Conservation (phyloP, 495 filamentous ascomycete species). For the Aspergillus saccharolyticus region DNA sequence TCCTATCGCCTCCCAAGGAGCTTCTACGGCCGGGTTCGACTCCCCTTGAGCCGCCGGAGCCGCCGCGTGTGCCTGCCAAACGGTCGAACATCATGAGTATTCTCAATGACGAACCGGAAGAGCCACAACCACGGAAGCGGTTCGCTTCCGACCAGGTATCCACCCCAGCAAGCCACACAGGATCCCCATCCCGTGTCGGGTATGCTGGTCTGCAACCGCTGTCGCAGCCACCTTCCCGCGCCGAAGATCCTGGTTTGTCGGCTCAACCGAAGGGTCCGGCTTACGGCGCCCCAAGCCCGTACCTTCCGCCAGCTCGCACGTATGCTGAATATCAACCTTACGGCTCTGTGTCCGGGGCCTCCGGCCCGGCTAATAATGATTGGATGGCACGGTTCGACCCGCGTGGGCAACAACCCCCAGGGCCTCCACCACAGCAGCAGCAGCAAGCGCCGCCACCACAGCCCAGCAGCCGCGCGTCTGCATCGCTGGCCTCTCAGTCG, state of each 20-base stretch:
- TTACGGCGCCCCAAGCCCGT: slow-evolving; percentile 29
- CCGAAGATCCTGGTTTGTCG: slow-evolving; percentile 22
- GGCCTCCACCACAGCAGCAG: slow-evolving; percentile 23
- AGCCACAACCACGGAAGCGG: slow-evolving; percentile 50
- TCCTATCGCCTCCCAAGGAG: slow-evolving; percentile 42
- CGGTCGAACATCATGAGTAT: slow-evolving; percentile 57
- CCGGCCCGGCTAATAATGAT: slow-evolving; percentile 34
- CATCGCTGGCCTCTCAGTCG: slow-evolving; percentile 24
- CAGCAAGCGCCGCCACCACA: slow-evolving; percentile 23
- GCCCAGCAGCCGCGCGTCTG: slow-evolving; percentile 20
- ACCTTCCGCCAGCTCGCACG: slow-evolving; percentile 27
- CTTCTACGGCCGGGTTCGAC: slow-evolving; percentile 31
- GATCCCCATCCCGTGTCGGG: slow-evolving; percentile 25
- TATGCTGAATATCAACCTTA: slow-evolving; percentile 38
- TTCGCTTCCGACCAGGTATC: slow-evolving; percentile 37
- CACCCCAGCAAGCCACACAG: slow-evolving; percentile 13
- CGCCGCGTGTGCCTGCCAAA: slow-evolving; percentile 47
- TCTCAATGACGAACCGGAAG: slow-evolving; percentile 53
- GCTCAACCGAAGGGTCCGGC: slow-evolving; percentile 19
- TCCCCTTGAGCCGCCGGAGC: slow-evolving; percentile 35
- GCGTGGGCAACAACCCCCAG: slow-evolving; percentile 30
- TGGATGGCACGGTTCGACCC: slow-evolving; percentile 47
- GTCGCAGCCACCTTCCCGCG: slow-evolving; percentile 18
- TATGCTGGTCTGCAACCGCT: slow-evolving; percentile 20
- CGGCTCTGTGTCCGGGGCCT: slow-evolving; percentile 19